Base-by-base conservation (phyloP, 2,329 filamentous ascomycete genomes). In the Cercospora brassicicola region DNA sequence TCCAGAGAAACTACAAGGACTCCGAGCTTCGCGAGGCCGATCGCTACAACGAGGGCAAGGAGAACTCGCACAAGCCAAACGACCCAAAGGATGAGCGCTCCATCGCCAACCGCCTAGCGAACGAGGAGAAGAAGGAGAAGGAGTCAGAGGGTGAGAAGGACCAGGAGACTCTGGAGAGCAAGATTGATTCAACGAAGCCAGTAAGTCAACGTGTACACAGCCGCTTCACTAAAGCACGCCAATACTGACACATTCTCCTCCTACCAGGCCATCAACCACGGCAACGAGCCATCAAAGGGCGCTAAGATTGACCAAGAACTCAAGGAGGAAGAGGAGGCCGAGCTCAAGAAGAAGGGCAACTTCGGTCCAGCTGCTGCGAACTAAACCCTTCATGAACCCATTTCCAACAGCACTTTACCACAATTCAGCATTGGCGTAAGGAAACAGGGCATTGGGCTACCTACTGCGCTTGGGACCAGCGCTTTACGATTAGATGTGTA, bases 81-180 rank as follows among this genome's bases (percentile, higher is more conserved):
- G 91, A 95, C 78, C 88, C 91, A 60, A 94, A 92, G 86, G 90
- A 92, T 73, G 82, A 91, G 79, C 85, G 90, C 76, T 84, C 88
- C 53, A 91, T 92, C 63, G 87, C 88, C 78, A 92, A 92, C 84
- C 89, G 88, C 74, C 82, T 92, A 30, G 90, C 84, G 26, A 86
- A 87, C 18, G 90, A 89, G 76, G 84, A 86, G 79, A 85, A 84
- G 75, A 80, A 81, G 1, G 82, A 85, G 62, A 73, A 84, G 28
- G 81, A 82, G 30, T 18, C 61, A 8, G 83, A 87, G 11, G 66
- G 67, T 0, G 77, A 81, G 33, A 70, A 78, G 64, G 72, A 73
- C 56, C 70, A 79, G 55, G 81, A 84, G 73, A 73, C 72, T 57
- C 45, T 74, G 69, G 74, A 77, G 74, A 73, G 71, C 63, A 85